These are phyloP conservation scores for Podospora australis DNA, from an alignment of 495 filamentous ascomycete species.

Conservation along the genomic window DNA sequence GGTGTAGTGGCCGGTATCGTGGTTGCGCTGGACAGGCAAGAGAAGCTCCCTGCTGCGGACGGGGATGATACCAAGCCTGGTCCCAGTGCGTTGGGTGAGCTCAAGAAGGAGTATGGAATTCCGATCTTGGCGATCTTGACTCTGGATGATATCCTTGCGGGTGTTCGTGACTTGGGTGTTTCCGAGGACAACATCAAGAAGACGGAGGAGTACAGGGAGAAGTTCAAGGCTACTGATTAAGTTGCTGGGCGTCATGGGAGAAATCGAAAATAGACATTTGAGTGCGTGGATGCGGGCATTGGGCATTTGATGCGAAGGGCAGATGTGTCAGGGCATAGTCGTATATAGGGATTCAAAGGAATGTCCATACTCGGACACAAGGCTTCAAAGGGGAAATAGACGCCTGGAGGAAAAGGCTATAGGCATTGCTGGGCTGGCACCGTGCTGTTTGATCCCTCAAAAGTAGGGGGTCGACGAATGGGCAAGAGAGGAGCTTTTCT, in stretches of 20 bases:
- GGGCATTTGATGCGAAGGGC: too few relatives aligned
- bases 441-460: too few relatives aligned
- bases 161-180: conserved; percentile 42
- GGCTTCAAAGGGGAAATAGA: too few relatives aligned
- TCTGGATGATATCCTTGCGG: conserved; percentile 75
- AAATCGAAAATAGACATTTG: background rate
- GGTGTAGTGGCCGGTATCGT: conserved; percentile 78
- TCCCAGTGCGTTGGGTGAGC: conserved; percentile 72
- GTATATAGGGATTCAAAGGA: too few relatives aligned
- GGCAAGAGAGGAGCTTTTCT: too few relatives aligned
- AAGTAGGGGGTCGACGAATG: too few relatives aligned
- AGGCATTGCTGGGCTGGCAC: too few relatives aligned
- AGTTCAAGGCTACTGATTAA: conserved; percentile 61
- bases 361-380: too few relatives aligned
- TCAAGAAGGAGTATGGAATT: conserved; percentile 60
- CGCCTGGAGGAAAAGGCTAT: too few relatives aligned
- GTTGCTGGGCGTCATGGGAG: background rate
- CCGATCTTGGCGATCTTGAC: conserved; percentile 52
- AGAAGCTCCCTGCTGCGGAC: conserved; percentile 59
- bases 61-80: conserved; percentile 44
- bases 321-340: too few relatives aligned
- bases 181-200: conserved; percentile 61
- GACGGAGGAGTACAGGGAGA: conserved; percentile 70
- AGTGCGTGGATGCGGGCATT: too few relatives aligned
- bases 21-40: conserved; percentile 80